A percentile compares a stretch with the other conserved stretches of the same genome.
These are phyloP conservation scores for Lentinula raphanica DNA, from an alignment of 768 basidiomycete genomes.

Conservation along the genomic window DNA sequence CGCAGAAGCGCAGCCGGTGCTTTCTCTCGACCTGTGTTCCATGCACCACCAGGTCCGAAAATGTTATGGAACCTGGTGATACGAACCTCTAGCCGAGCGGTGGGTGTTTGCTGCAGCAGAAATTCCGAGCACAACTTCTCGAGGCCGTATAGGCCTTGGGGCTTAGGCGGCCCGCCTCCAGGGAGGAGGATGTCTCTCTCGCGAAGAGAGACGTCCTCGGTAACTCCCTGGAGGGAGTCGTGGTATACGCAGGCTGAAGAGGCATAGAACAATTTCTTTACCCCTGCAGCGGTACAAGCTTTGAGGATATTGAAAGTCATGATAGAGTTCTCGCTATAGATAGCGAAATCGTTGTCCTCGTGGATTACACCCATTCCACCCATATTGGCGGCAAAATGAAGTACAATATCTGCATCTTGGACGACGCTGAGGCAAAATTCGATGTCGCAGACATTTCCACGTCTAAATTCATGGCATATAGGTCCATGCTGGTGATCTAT, in stretches of 20 bases:
- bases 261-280: slow-evolving; percentile 45
- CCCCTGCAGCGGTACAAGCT: slow-evolving; percentile 31
- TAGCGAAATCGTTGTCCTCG: slow-evolving; percentile 38
- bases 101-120: slow-evolving; percentile 33
- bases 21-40: slow-evolving; percentile 53
- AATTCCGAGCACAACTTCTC: slow-evolving; percentile 52
- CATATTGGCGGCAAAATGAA: slow-evolving; percentile 60
- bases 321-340: slow-evolving; percentile 43
- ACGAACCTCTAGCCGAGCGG: slow-evolving; percentile 29
- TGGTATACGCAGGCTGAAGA: slow-evolving; percentile 61
- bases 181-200: slow-evolving; percentile 33
- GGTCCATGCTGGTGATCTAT: slow-evolving; percentile 17
- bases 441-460: slow-evolving; percentile 43
- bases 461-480: slow-evolving; percentile 26
- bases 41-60: slow-evolving; percentile 49
- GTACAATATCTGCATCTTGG: slow-evolving; percentile 35
- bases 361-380: slow-evolving; percentile 65
- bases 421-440: slow-evolving; percentile 32
- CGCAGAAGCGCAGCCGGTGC: slow-evolving; percentile 52
- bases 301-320: slow-evolving; percentile 46
- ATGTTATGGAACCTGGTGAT: slow-evolving; percentile 58
- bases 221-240: slow-evolving; percentile 32
- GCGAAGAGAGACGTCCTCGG: slow-evolving; percentile 35
- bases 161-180: slow-evolving; percentile 34
- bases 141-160: slow-evolving; percentile 55